A percentile compares a stretch with the other conserved stretches of the same genome.
These are phyloP conservation scores for Diaporthe batatas DNA, from an alignment of 2,329 filamentous ascomycete species.

Conservation along the genomic window DNA sequence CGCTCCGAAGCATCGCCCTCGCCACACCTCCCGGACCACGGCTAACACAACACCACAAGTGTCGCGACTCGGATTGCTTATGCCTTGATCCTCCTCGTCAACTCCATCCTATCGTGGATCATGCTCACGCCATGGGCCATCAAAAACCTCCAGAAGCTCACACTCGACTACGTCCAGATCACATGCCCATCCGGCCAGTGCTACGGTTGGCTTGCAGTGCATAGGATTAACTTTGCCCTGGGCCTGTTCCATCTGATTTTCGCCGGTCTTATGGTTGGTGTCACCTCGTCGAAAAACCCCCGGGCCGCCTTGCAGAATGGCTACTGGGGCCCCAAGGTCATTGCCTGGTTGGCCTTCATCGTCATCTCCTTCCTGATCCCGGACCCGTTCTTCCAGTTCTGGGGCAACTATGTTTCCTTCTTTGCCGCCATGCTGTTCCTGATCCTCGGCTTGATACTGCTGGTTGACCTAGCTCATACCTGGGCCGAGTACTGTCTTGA, in stretches of 20 bases:
- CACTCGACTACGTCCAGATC: constrained; percentile 96
- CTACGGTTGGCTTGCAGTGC: constrained; percentile 95
- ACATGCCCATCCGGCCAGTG: constrained; percentile 91
- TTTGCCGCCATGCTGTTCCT: constrained; percentile 93
- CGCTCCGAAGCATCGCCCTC: not conserved
- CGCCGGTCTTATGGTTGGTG: constrained; percentile 86
- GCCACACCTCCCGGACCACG: constrained; percentile 36
- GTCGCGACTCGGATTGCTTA: constrained; percentile 98
- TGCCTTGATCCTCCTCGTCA: constrained; percentile 90
- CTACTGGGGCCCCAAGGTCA: constrained; percentile 98
- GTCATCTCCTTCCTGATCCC: constrained; percentile 96
- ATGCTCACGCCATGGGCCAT: constrained; percentile 99
- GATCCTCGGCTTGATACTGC: constrained; percentile 88
- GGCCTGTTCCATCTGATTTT: constrained; percentile 93
- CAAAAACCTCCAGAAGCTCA: constrained; percentile 92
- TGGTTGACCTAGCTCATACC: constrained; percentile 94
- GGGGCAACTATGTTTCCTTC: constrained; percentile 94
- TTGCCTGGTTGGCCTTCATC: constrained; percentile 88
- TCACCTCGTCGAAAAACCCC: constrained; percentile 87
- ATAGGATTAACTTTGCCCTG: constrained; percentile 97
- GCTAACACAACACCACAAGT: constrained; percentile 59
- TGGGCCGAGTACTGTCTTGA: constrained; percentile 97
- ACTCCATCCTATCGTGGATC: constrained; percentile 97
- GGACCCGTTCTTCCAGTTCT: constrained; percentile 93
- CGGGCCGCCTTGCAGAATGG: constrained; percentile 94